Evolutionary conservation across 225 moss, liverwort and hornwort species (phyloP).

Genomic region (Sphagnum tenellum): DNA sequence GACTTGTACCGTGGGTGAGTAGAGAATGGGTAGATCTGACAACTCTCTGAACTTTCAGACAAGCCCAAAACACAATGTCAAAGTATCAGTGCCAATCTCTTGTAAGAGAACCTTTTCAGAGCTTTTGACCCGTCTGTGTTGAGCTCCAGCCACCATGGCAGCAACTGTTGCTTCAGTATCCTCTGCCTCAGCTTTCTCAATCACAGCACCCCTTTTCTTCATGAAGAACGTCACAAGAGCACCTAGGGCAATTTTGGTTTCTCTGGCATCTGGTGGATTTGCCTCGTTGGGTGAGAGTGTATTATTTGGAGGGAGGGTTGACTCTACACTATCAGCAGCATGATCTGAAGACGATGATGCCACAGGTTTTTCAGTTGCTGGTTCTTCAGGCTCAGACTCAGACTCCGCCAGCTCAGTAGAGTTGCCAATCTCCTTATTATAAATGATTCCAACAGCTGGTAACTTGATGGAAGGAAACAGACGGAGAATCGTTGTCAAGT

Average conservation of each 20-base stretch:
- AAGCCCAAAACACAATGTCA: too few species aligned
- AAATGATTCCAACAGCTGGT: slow-evolving; percentile 27
- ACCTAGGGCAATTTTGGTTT: slow-evolving; percentile 63
- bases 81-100: too few species aligned
- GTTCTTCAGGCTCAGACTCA: slow-evolving; percentile 38
- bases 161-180: slow-evolving; percentile 97
- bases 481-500: slow-evolving; percentile 68
- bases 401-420: slow-evolving; percentile 4
- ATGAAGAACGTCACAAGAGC: slow-evolving; percentile 61
- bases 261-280: slow-evolving; percentile 34
- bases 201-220: slow-evolving; percentile 61
- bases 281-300: slow-evolving; percentile 17
- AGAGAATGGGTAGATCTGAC: too few species aligned
- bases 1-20: too few species aligned
- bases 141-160: slow-evolving; percentile 78
- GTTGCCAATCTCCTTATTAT: slow-evolving; percentile 16
- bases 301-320: too few species aligned
- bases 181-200: slow-evolving; percentile 82
- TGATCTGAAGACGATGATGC: slow-evolving; percentile 33
- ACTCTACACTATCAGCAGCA: neutral
- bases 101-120: slow-evolving; percentile 33
- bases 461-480: slow-evolving; percentile 79
- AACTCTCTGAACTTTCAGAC: too few species aligned
- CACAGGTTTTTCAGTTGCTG: slow-evolving; percentile 21
- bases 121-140: slow-evolving; percentile 38